Base-by-base conservation (phyloP, 2,329 filamentous ascomycete genomes). In the Fusarium virguliforme region DNA sequence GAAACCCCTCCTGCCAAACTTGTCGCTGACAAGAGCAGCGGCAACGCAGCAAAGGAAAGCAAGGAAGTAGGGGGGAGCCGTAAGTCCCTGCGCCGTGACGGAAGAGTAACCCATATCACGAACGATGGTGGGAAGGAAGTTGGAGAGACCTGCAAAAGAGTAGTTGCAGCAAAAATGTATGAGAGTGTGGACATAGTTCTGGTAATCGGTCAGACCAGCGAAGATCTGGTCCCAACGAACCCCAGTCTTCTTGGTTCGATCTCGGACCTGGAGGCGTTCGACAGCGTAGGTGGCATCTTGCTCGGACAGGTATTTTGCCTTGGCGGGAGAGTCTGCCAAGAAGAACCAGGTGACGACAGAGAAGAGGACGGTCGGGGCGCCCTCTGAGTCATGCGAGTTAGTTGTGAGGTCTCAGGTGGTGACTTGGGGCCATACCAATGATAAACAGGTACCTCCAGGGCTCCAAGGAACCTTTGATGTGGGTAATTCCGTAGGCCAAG, bases 141-240 rank as follows among this genome's bases (percentile, higher is more conserved):
- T 68, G n/a, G 66, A 66, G 5, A 68, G 41, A 1, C 48, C 66
- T 1, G 66, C 66, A n/a, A 68, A 68, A 2, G 66, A 68, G 35
- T 56, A 68, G 35, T 68, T 68, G 38, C 66, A 68, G 30, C 66
- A 68, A 22, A 68, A 68, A 26, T 68, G 62, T 4, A 68, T 68
- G 1, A 63, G 24, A 4, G 66, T 55, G 43, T 68, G 66, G 28
- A 68, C 37, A 22, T 68, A 66, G 15, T 66, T 66, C 34, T 68
- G 43, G 5, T 68, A 66, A 26, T 66, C 66, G 4, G 37, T 35
- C 34, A 68, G 34, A 1, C 63, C 66, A 10, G 63, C 66, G 8
- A 63, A 32, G 9, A 68, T 58, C 15, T 68, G 66, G 3, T 41
- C 53, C 66, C 63, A 68, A 9, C 43, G 56, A 12, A 68, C 50